Evolutionary conservation across 2,329 filamentous ascomycete species (phyloP), one percentile per base, ranked within the genome.

Genomic region (Bipolaris bicolor): DNA sequence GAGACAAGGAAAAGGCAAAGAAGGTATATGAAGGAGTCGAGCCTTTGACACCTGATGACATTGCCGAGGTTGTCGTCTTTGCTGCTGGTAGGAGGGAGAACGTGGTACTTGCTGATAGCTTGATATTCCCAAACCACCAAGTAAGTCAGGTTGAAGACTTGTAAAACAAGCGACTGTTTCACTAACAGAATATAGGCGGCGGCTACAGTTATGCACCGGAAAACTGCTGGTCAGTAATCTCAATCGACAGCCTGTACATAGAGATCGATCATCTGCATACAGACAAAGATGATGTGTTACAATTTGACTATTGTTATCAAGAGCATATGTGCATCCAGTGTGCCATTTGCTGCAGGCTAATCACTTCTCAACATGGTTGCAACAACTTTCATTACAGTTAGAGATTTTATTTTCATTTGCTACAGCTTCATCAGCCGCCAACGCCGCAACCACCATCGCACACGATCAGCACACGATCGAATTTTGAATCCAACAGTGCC

Each of bases 71-170:
- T 29, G 83, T 97, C 33, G 92, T 97, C 7, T 97, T 97, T 73
- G 84, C 90, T 2, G 92, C 90, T 3, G 89, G 90, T 3, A 85
- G 93, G 69, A 86, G 89, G 66, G 91, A 97, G 79, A 97, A 97
- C 74, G 91, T 97, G 5, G 91, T 97, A 18, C 78, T 97, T 65
- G 93, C 93, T 18, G 93, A 97, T 78, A 90, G 91, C 5, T 79
- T 97, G 60, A 82, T 97, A 51, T 97, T 90, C 78, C 93, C 93
- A 5, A 95, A 89, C 69, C 92, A 97, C 74, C 93, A 97, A 85
- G 92, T 92, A 77, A 77, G 83, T 76, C 29, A 0, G 3, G 6
- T 13, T 41, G 31, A 18, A 18, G n/a, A 31, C 3, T 3, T 15
- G 18, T 26, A 5, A 10, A 5, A 16, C 7, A 7, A 39, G 10